Percentiles rank a stretch among this genome's conserved stretches.
phyloP scores from a whole-genome alignment of 1,139 yeast species.

The Sugiyamaella japonica region DNA sequence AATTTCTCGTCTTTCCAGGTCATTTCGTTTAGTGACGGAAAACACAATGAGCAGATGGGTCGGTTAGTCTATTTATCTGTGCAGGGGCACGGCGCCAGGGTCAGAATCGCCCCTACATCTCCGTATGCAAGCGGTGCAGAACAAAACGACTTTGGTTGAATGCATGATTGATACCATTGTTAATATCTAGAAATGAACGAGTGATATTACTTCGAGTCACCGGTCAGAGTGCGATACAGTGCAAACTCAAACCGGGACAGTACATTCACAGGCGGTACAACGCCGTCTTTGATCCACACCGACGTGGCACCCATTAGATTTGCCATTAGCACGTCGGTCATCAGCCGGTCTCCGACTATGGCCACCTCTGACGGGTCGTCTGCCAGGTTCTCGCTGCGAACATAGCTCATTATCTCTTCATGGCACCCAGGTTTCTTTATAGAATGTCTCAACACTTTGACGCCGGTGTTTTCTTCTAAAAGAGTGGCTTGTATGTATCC shows the following conservation, averaged over 20 bases:
- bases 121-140: too few relatives aligned
- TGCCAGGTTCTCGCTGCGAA: constrained; percentile 41
- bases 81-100: constrained; percentile 1
- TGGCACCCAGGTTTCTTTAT: constrained; percentile 91
- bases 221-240: constrained; percentile 21
- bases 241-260: constrained; percentile 45
- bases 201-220: not conserved
- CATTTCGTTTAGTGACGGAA: not conserved
- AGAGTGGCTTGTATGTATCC: constrained; percentile 59
- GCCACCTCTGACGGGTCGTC: constrained; percentile 64
- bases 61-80: not conserved
- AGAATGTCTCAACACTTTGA: constrained; percentile 72
- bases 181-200: too few relatives aligned
- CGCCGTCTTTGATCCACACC: constrained; percentile 82
- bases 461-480: constrained; percentile 71
- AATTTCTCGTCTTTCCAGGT: constrained; percentile 4
- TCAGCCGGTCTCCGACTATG: constrained; percentile 84
- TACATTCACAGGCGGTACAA: constrained; percentile 51
- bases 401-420: constrained; percentile 63
- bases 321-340: constrained; percentile 93
- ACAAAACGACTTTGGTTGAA: too few relatives aligned
- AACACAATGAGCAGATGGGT: not conserved
- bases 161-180: too few relatives aligned
- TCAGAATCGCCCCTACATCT: too few relatives aligned
- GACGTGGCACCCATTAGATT: constrained; percentile 89